These are phyloP conservation scores for Geranium rotundifolium DNA, from an alignment of 345 rosid species.

Conservation along the genomic window DNA sequence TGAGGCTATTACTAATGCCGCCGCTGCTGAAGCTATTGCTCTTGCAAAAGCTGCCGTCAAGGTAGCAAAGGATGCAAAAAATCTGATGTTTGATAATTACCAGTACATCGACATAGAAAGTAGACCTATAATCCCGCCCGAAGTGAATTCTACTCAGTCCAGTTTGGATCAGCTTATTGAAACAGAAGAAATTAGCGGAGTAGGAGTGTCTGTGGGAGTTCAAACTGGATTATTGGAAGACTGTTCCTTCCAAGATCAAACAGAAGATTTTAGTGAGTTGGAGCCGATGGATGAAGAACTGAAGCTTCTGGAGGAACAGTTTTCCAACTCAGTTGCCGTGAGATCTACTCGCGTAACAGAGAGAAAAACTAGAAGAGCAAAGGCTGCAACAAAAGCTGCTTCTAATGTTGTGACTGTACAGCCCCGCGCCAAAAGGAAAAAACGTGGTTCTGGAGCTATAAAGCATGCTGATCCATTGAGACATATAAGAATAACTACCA, in stretches of 20 bases:
- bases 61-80: slow-evolving; percentile 68
- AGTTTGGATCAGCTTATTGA: slow-evolving; percentile 40
- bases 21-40: slow-evolving; percentile 85
- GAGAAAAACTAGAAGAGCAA: slow-evolving; percentile 62
- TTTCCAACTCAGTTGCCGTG: slow-evolving; percentile 46
- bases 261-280: slow-evolving; percentile 33
- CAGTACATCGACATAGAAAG: slow-evolving; percentile 19
- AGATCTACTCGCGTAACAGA: slow-evolving; percentile 67
- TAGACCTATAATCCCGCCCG: slow-evolving; percentile 15
- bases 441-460: slow-evolving; percentile 23
- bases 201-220: slow-evolving; percentile 35
- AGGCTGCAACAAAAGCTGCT: slow-evolving; percentile 60
- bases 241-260: slow-evolving; percentile 11
- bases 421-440: slow-evolving; percentile 41
- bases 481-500: slow-evolving; percentile 57
- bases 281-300: slow-evolving; percentile 48
- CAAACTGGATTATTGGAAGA: slow-evolving; percentile 24
- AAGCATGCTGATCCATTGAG: slow-evolving; percentile 80
- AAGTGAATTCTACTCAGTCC: slow-evolving; percentile 21
- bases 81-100: slow-evolving; percentile 28
- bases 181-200: slow-evolving; percentile 42
- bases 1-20: slow-evolving; percentile 79
- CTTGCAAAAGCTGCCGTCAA: slow-evolving; percentile 87
- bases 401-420: slow-evolving; percentile 39
- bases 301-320: slow-evolving; percentile 40